Evolutionary conservation across 305 asterid genomes (phyloP), one percentile per base, ranked within the genome.

Genomic region (Rubia tinctorum): DNA sequence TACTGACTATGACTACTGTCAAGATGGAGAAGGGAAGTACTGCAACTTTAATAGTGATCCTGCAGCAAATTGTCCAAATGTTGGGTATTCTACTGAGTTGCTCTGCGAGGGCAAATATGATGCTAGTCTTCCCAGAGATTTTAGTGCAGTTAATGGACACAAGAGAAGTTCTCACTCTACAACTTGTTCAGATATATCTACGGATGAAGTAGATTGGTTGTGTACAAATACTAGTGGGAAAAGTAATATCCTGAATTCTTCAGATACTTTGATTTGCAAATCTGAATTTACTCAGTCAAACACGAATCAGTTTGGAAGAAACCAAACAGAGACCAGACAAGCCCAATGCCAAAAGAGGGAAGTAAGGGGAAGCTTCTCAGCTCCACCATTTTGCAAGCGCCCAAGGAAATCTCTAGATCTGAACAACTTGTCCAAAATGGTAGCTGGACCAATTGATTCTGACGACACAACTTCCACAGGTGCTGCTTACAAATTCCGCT

Each of bases 331-430:
- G 63, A 80, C 77, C 59, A 80, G 64, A 79, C 73, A 77, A 67
- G 64, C 69, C 68, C 66, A 53, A 25, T 73, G 30, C 69, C 76
- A 81, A 66, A 74, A 72, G 77, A 87, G 72, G 72, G 77, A 81
- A 37, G 80, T 74, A 71, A 61, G 77, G 72, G 86, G 98, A 84
- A 84, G 98, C 82, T 83, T 76, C 78, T 90, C 99, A 80, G 98
- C 99, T 80, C 99, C 96, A 56, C 99, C 98, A 75, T 82, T 82
- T 87, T 84, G 84, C 87, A 85, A 77, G 80, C 79, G 85, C 78
- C 90, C 86, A 85, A 88, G 83, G 78, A 87, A 84, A 76, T 86
- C 79, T 80, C 56, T 85, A 75, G 82, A 83, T 72, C 82, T 84
- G 78, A 73, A 83, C 66, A 78, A 80, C 78, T 80, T 84, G 47